phyloP scores from a whole-genome alignment of 2,329 filamentous ascomycete species.

The Sclerotinia borealis region DNA sequence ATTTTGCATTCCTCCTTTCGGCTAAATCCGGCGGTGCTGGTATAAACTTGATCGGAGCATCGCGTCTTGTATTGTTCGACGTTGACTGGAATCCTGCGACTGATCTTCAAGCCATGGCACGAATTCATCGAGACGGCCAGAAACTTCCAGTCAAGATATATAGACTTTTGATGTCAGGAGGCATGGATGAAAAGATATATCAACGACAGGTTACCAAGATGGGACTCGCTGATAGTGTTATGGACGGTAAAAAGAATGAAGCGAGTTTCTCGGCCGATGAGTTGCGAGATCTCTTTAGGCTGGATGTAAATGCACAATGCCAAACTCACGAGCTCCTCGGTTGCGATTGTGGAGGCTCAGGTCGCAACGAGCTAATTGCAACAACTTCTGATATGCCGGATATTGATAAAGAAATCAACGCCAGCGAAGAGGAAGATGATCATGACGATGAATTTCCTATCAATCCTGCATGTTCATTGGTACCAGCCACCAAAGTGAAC shows the following conservation, averaged over 20 bases:
- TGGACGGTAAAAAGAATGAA: constrained; percentile 57
- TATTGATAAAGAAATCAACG: constrained; percentile 8
- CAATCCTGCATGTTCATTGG: constrained; percentile 21
- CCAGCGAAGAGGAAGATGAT: constrained; percentile 15
- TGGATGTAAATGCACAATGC: constrained; percentile 55
- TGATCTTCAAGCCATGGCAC: constrained; percentile 68
- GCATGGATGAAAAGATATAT: constrained; percentile 69
- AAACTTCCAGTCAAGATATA: constrained; percentile 64
- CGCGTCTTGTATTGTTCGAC: constrained; percentile 64
- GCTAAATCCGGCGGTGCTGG: constrained; percentile 67
- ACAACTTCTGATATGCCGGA: constrained; percentile 19
- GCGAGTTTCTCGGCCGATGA: constrained; percentile 61
- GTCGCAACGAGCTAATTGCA: constrained; percentile 27
- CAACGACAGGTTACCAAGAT: constrained; percentile 67
- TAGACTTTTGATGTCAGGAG: constrained; percentile 60
- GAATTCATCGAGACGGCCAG: constrained; percentile 68
- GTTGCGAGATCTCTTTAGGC: constrained; percentile 58
- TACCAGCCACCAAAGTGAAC: constrained; percentile 40
- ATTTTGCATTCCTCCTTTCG: constrained; percentile 65
- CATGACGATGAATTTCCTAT: constrained; percentile 30
- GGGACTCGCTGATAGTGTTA: constrained; percentile 63
- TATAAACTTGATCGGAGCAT: constrained; percentile 65
- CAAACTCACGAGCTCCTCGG: constrained; percentile 63
- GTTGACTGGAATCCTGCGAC: constrained; percentile 73
- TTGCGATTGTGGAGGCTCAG: constrained; percentile 55